A percentile compares a stretch with the other conserved stretches of the same genome.
phyloP scores from a whole-genome alignment of 2,329 filamentous ascomycete genomes.

The Verticillium dahliae region DNA sequence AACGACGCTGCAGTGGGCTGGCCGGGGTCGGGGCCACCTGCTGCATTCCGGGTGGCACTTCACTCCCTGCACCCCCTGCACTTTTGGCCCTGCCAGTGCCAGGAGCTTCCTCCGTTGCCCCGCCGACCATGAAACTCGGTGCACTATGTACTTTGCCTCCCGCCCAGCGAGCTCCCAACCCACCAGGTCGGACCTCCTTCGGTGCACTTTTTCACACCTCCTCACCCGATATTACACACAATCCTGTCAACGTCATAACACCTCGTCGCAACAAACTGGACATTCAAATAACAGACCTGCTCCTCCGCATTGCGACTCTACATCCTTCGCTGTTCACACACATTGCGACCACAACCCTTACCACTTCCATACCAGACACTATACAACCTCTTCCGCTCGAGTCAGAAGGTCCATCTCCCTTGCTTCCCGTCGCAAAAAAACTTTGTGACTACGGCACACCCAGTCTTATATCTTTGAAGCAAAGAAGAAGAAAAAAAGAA shows the following conservation, averaged over 20 bases:
- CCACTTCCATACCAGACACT: slow-evolving; percentile 2
- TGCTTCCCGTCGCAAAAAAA: background rate
- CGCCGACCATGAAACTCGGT: slow-evolving; percentile 12
- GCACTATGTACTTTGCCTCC: slow-evolving; percentile 10
- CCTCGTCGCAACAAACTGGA: background rate
- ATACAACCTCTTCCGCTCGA: background rate
- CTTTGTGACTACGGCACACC: background rate
- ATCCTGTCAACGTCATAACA: slow-evolving; percentile 5
- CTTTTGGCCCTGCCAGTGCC: slow-evolving; percentile 1
- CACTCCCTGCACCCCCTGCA: slow-evolving; percentile 4
- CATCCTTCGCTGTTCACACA: background rate
- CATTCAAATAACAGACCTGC: slow-evolving; percentile 11
- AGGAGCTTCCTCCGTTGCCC: slow-evolving; percentile 9
- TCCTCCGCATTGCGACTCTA: slow-evolving; percentile 3
- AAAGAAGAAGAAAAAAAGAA: background rate
- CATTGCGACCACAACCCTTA: background rate
- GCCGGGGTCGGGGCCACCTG: background rate
- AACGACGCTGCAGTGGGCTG: background rate
- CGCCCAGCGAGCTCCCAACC: background rate
- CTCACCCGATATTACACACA: slow-evolving; percentile 5
- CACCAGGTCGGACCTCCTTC: background rate
- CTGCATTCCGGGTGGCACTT: background rate
- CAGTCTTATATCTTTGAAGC: too few species aligned
- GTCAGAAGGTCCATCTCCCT: background rate
- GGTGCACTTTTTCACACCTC: slow-evolving; percentile 10